Evolutionary conservation across 2,329 filamentous ascomycete genomes (phyloP).

Genomic region (Leptographium flavum): DNA sequence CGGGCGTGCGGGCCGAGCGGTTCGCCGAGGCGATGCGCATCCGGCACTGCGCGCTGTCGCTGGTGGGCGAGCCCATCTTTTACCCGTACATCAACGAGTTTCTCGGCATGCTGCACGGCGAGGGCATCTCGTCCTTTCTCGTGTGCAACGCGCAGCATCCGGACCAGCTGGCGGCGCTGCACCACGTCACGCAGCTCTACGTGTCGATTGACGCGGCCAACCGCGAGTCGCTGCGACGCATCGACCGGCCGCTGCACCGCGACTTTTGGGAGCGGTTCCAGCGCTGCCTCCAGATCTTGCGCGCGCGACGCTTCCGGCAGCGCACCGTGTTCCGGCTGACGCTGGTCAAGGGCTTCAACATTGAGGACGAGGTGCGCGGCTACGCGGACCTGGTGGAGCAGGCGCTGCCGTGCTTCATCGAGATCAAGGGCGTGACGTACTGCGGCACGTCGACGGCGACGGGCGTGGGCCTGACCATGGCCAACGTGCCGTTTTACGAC

Average conservation of each 20-base stretch:
- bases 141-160: slow-evolving; percentile 97
- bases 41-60: slow-evolving; percentile 76
- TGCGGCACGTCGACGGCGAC: slow-evolving; percentile 81
- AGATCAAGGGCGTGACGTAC: slow-evolving; percentile 94
- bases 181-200: slow-evolving; percentile 87
- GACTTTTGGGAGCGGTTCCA: slow-evolving; percentile 98
- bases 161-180: slow-evolving; percentile 67
- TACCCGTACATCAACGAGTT: slow-evolving; percentile 97
- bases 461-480: slow-evolving; percentile 83
- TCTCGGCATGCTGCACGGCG: slow-evolving; percentile 63
- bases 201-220: slow-evolving; percentile 94
- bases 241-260: slow-evolving; percentile 82
- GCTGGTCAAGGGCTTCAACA: slow-evolving; percentile 94
- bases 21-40: slow-evolving; percentile 90
- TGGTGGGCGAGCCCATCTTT: slow-evolving; percentile 97
- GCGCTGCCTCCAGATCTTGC: slow-evolving; percentile 76
- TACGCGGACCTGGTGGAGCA: slow-evolving; percentile 82
- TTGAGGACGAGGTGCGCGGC: slow-evolving; percentile 81
- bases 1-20: slow-evolving; percentile 79
- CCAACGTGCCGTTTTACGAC: slow-evolving; percentile 91
- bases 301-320: slow-evolving; percentile 69
- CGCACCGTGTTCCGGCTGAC: slow-evolving; percentile 91
- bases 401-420: slow-evolving; percentile 80
- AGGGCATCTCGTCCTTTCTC: slow-evolving; percentile 84
- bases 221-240: slow-evolving; percentile 70